Evolutionary conservation across 2,329 filamentous ascomycete genomes (phyloP), one percentile per base, ranked within the genome.

Genomic region (Nigrograna mackinnonii): DNA sequence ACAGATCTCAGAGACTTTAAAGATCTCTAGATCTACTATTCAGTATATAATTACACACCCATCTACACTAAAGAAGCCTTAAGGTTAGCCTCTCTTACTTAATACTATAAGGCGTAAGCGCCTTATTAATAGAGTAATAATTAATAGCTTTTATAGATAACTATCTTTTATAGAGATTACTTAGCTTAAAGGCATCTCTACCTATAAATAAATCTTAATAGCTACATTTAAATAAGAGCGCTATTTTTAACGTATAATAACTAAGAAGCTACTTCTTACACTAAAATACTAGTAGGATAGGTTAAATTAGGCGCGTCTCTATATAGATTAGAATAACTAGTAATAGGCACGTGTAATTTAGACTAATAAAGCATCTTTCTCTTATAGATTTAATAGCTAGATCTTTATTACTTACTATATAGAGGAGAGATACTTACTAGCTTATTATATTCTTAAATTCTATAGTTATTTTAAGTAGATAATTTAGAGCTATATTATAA

Each of bases 171-270:
- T 22, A 18, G 14, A 39, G 17, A 33, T 39, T 33, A 28, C 37
- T 6, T 7, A 16, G n/a, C 17, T 39, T 22, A 16, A 39, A 16
- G 24, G 24, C 6, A 32, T 39, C n/a, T 14, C 7, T 14, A 14
- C 18, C n/a, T 39, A 18, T 33, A 32, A 20, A 22, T 16, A 21
- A 16, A 33, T 19, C 12, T 31, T 39, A 19, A 33, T 18, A 22
- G 24, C 22, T 32, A 22, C 18, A 32, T 39, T 39, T 38, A 30
- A 38, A 18, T 28, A 38, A 19, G 22, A 38, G 36, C 13, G 13
- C 19, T 38, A 28, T 19, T 39, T 26, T 17, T 33, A 33, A 5
- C 6, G 19, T 39, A 21, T 39, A 6, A 21, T 19, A 6, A 39
- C 17, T 19, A 18, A 39, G 18, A 39, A 39, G 24, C 26, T 18